Conservation (phyloP, 345 rosid genomes). For the Bruguiera parviflora region DNA sequence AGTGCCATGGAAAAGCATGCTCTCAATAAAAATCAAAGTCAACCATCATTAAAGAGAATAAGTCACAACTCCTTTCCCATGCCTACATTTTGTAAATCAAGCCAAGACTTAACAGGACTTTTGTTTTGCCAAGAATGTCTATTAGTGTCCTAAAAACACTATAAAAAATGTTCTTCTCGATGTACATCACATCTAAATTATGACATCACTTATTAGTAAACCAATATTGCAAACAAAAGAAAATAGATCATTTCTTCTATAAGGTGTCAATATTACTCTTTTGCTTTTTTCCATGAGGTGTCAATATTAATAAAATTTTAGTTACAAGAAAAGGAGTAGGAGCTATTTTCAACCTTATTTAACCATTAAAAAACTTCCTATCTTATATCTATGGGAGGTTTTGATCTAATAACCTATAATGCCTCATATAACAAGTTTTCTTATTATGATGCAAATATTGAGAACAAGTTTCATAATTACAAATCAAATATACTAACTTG, state of each 20-base stretch:
- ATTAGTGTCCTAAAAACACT: background rate
- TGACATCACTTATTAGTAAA: background rate
- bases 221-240: background rate
- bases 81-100: background rate
- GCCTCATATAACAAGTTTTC: background rate
- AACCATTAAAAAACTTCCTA: no score
- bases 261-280: no score
- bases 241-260: background rate
- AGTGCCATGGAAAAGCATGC: no score
- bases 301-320: background rate
- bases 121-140: background rate
- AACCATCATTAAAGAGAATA: background rate
- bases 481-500: no score
- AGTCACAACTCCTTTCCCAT: background rate
- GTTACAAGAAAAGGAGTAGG: background rate
- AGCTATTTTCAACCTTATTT: no score
- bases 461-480: background rate
- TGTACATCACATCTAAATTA: background rate
- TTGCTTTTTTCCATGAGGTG: background rate
- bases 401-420: background rate
- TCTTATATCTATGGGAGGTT: no score
- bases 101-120: background rate
- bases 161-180: background rate
- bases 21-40: background rate
- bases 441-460: background rate